Evolutionary conservation across 495 filamentous ascomycete genomes (phyloP), one percentile per base, ranked within the genome.

Genomic region (Immersiella caudata): DNA sequence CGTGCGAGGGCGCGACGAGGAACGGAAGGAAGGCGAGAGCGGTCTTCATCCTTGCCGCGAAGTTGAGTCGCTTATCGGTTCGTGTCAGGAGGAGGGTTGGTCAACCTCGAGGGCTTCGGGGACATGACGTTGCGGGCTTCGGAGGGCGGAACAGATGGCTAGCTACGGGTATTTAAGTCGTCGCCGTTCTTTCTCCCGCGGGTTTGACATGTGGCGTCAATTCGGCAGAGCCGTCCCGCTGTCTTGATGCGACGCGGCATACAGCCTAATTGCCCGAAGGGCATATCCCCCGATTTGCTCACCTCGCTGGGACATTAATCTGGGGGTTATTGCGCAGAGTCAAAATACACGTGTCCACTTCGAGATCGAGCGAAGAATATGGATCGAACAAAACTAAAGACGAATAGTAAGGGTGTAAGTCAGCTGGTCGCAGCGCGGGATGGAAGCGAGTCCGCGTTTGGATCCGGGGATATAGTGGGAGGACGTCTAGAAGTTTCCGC

Each of bases 241-340:
- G 29, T 33, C 26, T 21, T 21, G 29, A 40, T 29, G 62, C 50
- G 27, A 52, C 26, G 9, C 16, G 20, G 26, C 26, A 35, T 33
- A 64, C 62, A 64, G 62, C 21, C 62, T 64, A 64, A 54, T 64
- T 59, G 35, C 29, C 62, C 62, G 46, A 16, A 21, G 16, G 25
- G 25, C 24, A 40, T 20, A 6, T 26, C 22, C 60, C 40, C 60
- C 33, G 35, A 62, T 62, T 62, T 46, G 60, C 60, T 40, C 21
- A 50, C 22, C n/a, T 0, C 60, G 33, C 60, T 16, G 46, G 16
- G n/a, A 4, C 36, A 46, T 29, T 51, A 62, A 62, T 62, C 36
- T 62, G 14, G 21, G 18, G 49, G 8, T 54, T 52, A 64, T 64
- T 64, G 12, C 1, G 8, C 2, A 24, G 52, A 9, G 8, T 9